A percentile compares a stretch with the other conserved stretches of the same genome.
These are phyloP conservation scores for Monilinia laxa DNA, from an alignment of 2,329 filamentous ascomycete genomes.

Conservation along the genomic window DNA sequence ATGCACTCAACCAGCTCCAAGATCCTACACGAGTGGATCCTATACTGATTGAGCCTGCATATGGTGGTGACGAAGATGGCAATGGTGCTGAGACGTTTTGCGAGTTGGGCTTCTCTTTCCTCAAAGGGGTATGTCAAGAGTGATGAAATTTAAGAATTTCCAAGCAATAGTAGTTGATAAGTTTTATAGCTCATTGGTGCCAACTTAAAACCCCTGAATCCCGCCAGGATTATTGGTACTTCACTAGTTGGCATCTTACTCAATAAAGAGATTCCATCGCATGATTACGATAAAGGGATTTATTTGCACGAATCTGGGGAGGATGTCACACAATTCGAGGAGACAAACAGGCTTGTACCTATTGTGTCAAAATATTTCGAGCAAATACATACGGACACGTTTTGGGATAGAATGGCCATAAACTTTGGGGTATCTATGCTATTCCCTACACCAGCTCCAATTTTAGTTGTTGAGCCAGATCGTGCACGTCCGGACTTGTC, in stretches of 20 bases:
- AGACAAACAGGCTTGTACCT: not conserved
- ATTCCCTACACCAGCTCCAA: conserved; percentile 4
- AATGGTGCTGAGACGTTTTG: conserved; percentile 10
- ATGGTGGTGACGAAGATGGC: not conserved
- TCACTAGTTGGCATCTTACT: not conserved
- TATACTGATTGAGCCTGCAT: conserved; percentile 3
- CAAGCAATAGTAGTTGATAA: not conserved
- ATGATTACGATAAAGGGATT: conserved; percentile 7
- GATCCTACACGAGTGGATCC: not conserved
- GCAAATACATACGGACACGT: not conserved
- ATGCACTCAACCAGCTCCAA: conserved; percentile 11
- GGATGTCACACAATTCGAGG: not conserved
- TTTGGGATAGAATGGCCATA: not conserved
- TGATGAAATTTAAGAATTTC: not conserved
- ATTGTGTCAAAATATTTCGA: conserved; percentile 8
- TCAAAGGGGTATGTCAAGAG: conserved; percentile 2
- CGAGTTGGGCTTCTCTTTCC: conserved; percentile 10
- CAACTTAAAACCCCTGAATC: not conserved
- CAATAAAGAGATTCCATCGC: conserved; percentile 11
- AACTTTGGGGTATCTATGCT: conserved; percentile 7
- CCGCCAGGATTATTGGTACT: not conserved
- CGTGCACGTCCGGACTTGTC: not conserved
- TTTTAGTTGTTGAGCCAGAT: conserved; percentile 6
- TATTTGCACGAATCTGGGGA: conserved; percentile 14
- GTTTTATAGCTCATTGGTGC: not conserved